These are phyloP conservation scores for Ocimum tenuiflorum DNA, from an alignment of 257 asterid genomes.

Conservation along the genomic window DNA sequence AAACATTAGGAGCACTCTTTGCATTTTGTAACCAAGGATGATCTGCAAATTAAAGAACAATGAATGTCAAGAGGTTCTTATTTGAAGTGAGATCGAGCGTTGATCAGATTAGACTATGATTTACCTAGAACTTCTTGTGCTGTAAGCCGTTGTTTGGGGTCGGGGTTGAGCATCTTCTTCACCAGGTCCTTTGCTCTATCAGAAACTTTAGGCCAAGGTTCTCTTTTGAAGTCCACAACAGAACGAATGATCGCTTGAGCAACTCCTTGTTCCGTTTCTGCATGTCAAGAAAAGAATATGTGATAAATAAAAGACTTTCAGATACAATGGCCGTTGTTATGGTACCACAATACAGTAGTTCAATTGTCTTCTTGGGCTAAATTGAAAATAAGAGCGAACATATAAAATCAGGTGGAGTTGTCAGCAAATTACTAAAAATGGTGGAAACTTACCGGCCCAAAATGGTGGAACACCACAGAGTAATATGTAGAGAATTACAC, in stretches of 20 bases:
- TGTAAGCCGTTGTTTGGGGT: slow-evolving; percentile 47
- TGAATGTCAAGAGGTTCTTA: slow-evolving; percentile 7
- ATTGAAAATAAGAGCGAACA: neutral
- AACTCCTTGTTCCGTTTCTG: slow-evolving; percentile 81
- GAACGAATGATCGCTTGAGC: slow-evolving; percentile 67
- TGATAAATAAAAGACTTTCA: neutral
- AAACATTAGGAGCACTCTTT: slow-evolving; percentile 50
- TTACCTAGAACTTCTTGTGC: slow-evolving; percentile 63
- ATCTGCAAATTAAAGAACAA: slow-evolving; percentile 28
- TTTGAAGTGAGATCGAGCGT: neutral
- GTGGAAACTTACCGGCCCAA: slow-evolving; percentile 57
- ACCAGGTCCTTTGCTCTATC: slow-evolving; percentile 63
- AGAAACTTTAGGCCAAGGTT: slow-evolving; percentile 77
- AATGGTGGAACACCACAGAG: slow-evolving; percentile 69
- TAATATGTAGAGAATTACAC: slow-evolving; percentile 64
- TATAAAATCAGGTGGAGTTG: neutral
- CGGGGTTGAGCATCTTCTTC: slow-evolving; percentile 60
- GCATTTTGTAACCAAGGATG: slow-evolving; percentile 64
- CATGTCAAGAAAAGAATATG: slow-evolving; percentile 1
- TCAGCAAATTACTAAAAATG: neutral
- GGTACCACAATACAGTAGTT: no score
- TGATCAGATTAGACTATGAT: neutral
- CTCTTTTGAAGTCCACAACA: slow-evolving; percentile 49
- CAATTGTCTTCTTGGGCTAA: neutral
- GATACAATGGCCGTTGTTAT: neutral